phyloP scores from a whole-genome alignment of 306 rosid genomes.

The Vicia faba region DNA sequence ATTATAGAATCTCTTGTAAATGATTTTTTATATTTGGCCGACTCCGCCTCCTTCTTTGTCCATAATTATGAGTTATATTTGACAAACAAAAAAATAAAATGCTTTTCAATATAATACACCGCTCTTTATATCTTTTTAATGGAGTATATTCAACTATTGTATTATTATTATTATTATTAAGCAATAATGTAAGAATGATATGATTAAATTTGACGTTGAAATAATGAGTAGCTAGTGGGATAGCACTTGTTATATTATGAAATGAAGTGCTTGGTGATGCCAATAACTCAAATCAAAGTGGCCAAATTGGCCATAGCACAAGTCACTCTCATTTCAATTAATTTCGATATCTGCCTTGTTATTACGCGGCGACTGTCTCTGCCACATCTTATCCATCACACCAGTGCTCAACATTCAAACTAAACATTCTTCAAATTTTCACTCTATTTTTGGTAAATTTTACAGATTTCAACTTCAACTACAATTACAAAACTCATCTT shows the following conservation, averaged over 20 bases:
- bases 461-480: not conserved
- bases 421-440: not conserved
- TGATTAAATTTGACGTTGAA: not conserved
- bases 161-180: not conserved
- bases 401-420: not conserved
- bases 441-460: not conserved
- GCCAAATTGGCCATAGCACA: not conserved
- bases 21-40: too few relatives aligned
- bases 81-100: too few relatives aligned
- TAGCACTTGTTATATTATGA: constrained; percentile 21
- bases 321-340: constrained; percentile 18
- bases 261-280: constrained; percentile 37
- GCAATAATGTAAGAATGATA: constrained; percentile 11
- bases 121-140: not conserved
- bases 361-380: constrained; percentile 38
- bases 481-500: not conserved
- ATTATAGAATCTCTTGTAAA: too few relatives aligned
- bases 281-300: constrained; percentile 20
- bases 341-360: not conserved
- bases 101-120: not conserved
- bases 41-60: too few relatives aligned
- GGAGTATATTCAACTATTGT: not conserved
- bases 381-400: constrained; percentile 40
- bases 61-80: too few relatives aligned
- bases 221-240: constrained; percentile 28